These are phyloP conservation scores for Elsinoe fawcettii DNA, from an alignment of 2,329 filamentous ascomycete genomes.

Conservation along the genomic window DNA sequence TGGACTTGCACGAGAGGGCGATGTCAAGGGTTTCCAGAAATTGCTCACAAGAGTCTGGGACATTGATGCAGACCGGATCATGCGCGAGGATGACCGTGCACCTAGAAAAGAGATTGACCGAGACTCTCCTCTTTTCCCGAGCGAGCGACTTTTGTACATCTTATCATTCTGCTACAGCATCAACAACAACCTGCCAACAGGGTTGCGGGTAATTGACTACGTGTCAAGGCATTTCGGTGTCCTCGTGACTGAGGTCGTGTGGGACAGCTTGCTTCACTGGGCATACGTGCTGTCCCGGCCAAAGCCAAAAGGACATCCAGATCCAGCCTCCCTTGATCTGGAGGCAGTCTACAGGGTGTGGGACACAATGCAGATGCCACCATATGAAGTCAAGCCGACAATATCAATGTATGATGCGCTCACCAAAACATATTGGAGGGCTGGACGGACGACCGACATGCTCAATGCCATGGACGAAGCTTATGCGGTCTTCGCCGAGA, in stretches of 20 bases:
- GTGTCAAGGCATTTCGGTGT: conserved; percentile 55
- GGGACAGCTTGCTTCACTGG: conserved; percentile 62
- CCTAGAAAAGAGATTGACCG: conserved; percentile 32
- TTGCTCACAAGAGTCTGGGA: conserved; percentile 49
- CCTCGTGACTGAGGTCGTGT: conserved; percentile 49
- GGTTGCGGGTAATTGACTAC: conserved; percentile 53
- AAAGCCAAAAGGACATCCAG: conserved; percentile 27
- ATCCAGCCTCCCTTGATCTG: conserved; percentile 32
- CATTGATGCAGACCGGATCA: conserved; percentile 41
- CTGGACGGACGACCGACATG: conserved; percentile 19
- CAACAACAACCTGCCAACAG: conserved; percentile 55
- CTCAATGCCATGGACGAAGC: conserved; percentile 24
- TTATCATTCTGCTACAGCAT: conserved; percentile 63
- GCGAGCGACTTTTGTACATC: conserved; percentile 51
- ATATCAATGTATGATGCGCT: conserved; percentile 47
- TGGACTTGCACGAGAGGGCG: conserved; percentile 46
- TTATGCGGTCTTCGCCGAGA: conserved; percentile 14
- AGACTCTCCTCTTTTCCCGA: conserved; percentile 53
- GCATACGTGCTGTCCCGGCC: conserved; percentile 49
- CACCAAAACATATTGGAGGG: conserved; percentile 24
- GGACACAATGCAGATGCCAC: conserved; percentile 51
- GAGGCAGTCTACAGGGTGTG: conserved; percentile 49
- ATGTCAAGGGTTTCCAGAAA: conserved; percentile 39
- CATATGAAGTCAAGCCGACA: conserved; percentile 50
- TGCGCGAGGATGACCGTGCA: conserved; percentile 26